Base-by-base conservation (phyloP, 768 basidiomycete genomes). In the Hortiboletus campestris region DNA sequence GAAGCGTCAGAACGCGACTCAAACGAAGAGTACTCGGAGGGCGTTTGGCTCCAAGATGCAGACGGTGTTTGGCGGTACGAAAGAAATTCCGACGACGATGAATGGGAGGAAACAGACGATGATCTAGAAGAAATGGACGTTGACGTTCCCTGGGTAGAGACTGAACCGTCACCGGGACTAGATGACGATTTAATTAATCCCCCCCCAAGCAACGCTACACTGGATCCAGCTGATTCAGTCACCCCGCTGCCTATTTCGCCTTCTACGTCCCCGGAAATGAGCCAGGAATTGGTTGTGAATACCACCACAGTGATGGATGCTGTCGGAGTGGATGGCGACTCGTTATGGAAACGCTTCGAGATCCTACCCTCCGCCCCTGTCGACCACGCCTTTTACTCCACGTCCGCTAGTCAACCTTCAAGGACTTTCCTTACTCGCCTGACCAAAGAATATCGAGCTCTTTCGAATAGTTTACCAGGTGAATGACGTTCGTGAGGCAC, bases 401-500 rank as follows among this genome's bases (percentile, higher is more conserved):
- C 84, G 17, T 59, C 80, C 3, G 79, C 84, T 20, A 75, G 80
- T 10, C 84, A 85, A 56, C 85, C 88, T 4, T 84, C 86, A 8
- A 90, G 88, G 65, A 63, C 77, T 14, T 98, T 94, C 72, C 75
- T 91, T 49, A 75, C 79, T 34, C 84, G 94, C n/a, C 66, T 97
- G 51, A 77, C 80, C 31, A 88, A 86, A 67, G 94, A 98, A 68
- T 94, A 94, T 72, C 84, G 84, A 38, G 87, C 86, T 1, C 77
- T 98, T 34, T 76, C 82, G 32, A 86, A 75, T 54, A 91, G 91
- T 61, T 71, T 97, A 51, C 94, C 94, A 68, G 92, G 94, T 94
- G 55, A 55, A 78, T 67, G 19, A 6, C 9, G 13, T 65, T n/a
- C 16, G 40, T 34, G 28, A 34, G 38, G 35, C 31, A 6, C 50